Evolutionary conservation across 2,329 filamentous ascomycete genomes (phyloP), one percentile per base, ranked within the genome.

Genomic region (Fusarium domesticum): DNA sequence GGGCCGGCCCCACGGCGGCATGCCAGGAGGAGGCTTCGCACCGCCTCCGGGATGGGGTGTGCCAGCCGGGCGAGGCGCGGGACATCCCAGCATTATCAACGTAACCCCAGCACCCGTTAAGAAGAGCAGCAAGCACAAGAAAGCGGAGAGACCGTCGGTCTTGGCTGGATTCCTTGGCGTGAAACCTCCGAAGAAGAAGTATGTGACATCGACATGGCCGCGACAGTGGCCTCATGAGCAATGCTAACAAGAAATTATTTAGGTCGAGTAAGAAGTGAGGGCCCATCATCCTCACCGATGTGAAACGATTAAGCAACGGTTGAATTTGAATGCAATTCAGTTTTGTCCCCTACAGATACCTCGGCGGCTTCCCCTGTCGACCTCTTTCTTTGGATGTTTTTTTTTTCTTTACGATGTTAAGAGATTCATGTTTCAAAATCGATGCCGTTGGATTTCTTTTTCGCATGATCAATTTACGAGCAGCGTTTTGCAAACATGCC

Each of bases 131-230:
- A 61, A 61, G 43, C 39, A 51, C 18, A 62, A 60, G 50, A 61
- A 61, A 48, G 36, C 45, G 17, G 43, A 46, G 11, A 42, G 48
- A 15, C 42, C 50, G 18, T 56, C 56, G 10, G 43, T 34, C 6
- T 35, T 58, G 45, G 45, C 51, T 37, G 55, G 51, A 14, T 63
- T 63, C 37, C 51, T 63, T 34, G 59, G 56, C 25, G 60, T 59
- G 35, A 63, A 61, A 34, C 59, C 61, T 17, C 36, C 47, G 15
- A 63, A 61, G 53, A 64, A 64, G 58, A 66, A 63, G 57, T 65
- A 44, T 56, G 62, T 56, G 8, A 16, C 6, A n/a, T n/a, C n/a
- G n/a, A n/a, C n/a, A n/a, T n/a, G n/a, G n/a, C n/a, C n/a, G n/a
- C n/a, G n/a, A n/a, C n/a, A n/a, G n/a, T n/a, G n/a, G n/a, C n/a